Percentiles rank a stretch among this genome's conserved stretches.
phyloP scores from a whole-genome alignment of 495 filamentous ascomycete genomes.

The Penicillium tannophilum region DNA sequence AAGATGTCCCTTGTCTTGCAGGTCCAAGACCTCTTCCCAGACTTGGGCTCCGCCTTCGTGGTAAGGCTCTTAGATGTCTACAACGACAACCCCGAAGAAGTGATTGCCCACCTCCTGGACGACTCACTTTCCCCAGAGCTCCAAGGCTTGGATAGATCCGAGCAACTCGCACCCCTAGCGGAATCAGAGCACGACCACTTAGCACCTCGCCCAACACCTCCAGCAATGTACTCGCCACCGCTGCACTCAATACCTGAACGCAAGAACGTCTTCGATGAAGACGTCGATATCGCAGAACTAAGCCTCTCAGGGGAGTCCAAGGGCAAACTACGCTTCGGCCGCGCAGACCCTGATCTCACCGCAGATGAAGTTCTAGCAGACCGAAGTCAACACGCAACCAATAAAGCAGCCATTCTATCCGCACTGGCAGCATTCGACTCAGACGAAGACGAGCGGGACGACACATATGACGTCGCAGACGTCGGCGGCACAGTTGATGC shows the following conservation, averaged over 20 bases:
- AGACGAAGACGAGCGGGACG: constrained; percentile 95
- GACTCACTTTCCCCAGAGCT: constrained; percentile 65
- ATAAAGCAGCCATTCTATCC: constrained; percentile 88
- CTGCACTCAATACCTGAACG: constrained; percentile 37
- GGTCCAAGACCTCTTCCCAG: constrained; percentile 90
- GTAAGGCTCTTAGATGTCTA: constrained; percentile 79
- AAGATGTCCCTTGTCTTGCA: constrained; percentile 81
- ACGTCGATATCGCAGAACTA: constrained; percentile 80
- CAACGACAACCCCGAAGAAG: constrained; percentile 72
- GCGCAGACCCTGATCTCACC: constrained; percentile 60
- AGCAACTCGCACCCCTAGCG: constrained; percentile 36
- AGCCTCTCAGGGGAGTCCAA: constrained; percentile 45
- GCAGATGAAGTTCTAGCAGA: constrained; percentile 63
- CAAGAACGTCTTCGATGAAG: constrained; percentile 70
- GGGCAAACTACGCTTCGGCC: constrained; percentile 74
- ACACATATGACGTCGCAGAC: constrained; percentile 91
- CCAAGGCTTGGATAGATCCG: constrained; percentile 41
- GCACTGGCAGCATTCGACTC: constrained; percentile 90
- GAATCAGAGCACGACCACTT: constrained; percentile 21
- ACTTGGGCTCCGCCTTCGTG: constrained; percentile 83
- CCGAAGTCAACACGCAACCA: constrained; percentile 55
- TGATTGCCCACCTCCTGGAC: constrained; percentile 83
- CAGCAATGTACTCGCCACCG: constrained; percentile 26
- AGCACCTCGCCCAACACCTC: constrained; percentile 44
- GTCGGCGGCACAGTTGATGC: constrained; percentile 84